These are phyloP conservation scores for Chaetomium globosum DNA, from an alignment of 2,329 filamentous ascomycete species.

Conservation along the genomic window DNA sequence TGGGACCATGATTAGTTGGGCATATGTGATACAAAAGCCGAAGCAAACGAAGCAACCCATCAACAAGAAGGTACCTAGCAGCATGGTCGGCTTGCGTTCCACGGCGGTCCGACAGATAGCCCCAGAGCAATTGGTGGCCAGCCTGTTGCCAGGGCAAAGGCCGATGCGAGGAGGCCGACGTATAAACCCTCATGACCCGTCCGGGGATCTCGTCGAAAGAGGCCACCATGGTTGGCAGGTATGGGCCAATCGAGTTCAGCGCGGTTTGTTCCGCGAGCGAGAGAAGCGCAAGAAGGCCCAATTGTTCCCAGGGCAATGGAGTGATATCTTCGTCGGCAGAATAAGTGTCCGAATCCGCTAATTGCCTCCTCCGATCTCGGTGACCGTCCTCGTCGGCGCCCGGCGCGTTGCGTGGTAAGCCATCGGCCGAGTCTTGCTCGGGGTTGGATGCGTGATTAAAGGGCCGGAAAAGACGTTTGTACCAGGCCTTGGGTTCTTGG, in stretches of 20 bases:
- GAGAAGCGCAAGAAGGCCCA: conserved; percentile 82
- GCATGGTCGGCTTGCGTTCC: conserved; percentile 79
- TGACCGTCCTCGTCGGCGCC: neutral
- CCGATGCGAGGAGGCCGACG: conserved; percentile 84
- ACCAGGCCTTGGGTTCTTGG: conserved; percentile 38
- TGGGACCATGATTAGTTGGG: conserved; percentile 88
- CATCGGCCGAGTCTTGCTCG: conserved; percentile 28
- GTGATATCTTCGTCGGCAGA: conserved; percentile 48
- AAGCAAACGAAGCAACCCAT: conserved; percentile 81
- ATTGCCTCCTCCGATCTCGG: neutral
- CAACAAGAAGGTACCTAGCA: conserved; percentile 80
- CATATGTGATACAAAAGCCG: conserved; percentile 79
- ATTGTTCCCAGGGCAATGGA: conserved; percentile 79
- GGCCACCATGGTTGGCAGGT: conserved; percentile 88
- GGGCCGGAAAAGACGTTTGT: conserved; percentile 39
- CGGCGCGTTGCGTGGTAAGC: neutral
- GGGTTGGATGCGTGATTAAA: conserved; percentile 33
- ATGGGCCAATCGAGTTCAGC: conserved; percentile 93
- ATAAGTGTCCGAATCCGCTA: conserved; percentile 22
- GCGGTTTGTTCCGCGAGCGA: conserved; percentile 94
- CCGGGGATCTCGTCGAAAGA: conserved; percentile 79
- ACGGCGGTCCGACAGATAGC: conserved; percentile 76
- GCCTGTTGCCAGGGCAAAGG: conserved; percentile 86
- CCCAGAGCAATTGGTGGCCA: conserved; percentile 90
- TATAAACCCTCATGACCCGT: conserved; percentile 76